Base-by-base conservation (phyloP, 257 asterid species). In the Nicotiana tomentosiformis region DNA sequence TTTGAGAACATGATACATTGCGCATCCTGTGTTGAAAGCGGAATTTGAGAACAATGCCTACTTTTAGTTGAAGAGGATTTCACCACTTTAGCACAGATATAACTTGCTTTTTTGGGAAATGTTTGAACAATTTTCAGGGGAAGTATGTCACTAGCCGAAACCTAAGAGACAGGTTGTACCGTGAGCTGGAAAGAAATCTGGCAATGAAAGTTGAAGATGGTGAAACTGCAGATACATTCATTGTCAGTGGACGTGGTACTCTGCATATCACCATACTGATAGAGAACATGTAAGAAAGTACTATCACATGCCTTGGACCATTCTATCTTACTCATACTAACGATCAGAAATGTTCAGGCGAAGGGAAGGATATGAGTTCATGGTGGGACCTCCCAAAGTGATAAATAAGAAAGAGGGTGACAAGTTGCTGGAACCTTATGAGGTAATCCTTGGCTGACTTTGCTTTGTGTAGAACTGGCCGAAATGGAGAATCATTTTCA, bases 311-410 rank as follows among this genome's bases (percentile, higher is more conserved):
- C 64, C 81, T 15, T 10, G 53, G n/a, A 3, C 56, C 37, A 56
- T 79, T 17, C 49, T 81, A 15, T 84, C 78, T 70, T 82, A 62
- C 66, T 81, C 29, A 49, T 86, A 81, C 70, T 88, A 37, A 87
- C 78, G 20, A 74, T 55, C 12, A 66, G 35, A 56, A 68, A 80
- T 81, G 66, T 78, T 84, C 94, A 96, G 99, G 98, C 95, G 99
- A 78, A 93, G 99, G 88, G 99, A 96, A 93, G 99, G 99, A 87
- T 94, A 86, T 11, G 99, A 96, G 86, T 94, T 94, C 96, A 96
- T 96, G 99, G 99, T 96, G 84, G 99, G 99, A 62, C 99, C 99
- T 16, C 99, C 99, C 80, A 96, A 94, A 89, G 98, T 96, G 82
- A 96, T 96, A 83, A 96, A 96, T 89, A 96, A 93, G 87, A 89